A percentile compares a stretch with the other conserved stretches of the same genome.
phyloP scores from a whole-genome alignment of 495 filamentous ascomycete species.

The Jackrogersella minutella region DNA sequence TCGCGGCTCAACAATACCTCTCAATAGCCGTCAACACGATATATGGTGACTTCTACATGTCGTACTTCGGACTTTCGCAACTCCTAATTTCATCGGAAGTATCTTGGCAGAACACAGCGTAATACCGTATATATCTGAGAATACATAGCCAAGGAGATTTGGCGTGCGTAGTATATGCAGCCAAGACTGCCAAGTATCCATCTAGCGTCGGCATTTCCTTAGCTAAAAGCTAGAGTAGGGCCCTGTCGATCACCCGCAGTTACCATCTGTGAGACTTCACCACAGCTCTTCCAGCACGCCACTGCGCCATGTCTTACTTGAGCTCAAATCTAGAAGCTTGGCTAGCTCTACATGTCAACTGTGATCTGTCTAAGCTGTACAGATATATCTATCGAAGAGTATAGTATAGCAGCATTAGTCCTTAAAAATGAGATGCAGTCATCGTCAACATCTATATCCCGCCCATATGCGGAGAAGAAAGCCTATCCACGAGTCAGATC shows the following conservation, averaged over 20 bases:
- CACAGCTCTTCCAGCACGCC: slow-evolving; percentile 21
- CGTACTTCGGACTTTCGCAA: slow-evolving; percentile 25
- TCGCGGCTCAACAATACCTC: not conserved
- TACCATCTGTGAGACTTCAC: slow-evolving; percentile 22
- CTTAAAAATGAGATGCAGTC: not conserved
- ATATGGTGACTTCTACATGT: not conserved
- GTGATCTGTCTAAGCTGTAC: not conserved
- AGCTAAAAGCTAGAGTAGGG: slow-evolving; percentile 20
- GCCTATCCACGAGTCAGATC: slow-evolving; percentile 2
- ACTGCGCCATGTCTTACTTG: slow-evolving; percentile 22
- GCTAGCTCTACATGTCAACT: not conserved
- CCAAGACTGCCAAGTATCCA: slow-evolving; percentile 29
- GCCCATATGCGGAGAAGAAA: not conserved
- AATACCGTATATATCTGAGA: slow-evolving; percentile 3
- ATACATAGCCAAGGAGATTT: slow-evolving; percentile 25
- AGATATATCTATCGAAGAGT: not conserved
- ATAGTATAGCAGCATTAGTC: not conserved
- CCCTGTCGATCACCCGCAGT: slow-evolving; percentile 39
- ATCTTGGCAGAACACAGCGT: slow-evolving; percentile 10
- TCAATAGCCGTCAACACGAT: not conserved
- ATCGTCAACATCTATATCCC: not conserved
- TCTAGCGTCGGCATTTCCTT: slow-evolving; percentile 30
- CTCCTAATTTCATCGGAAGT: not conserved
- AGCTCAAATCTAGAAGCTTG: slow-evolving; percentile 22
- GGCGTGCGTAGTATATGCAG: slow-evolving; percentile 26